Evolutionary conservation across 805 yeast species (phyloP).

Genomic region (Saccharomycopsis sp.): DNA sequence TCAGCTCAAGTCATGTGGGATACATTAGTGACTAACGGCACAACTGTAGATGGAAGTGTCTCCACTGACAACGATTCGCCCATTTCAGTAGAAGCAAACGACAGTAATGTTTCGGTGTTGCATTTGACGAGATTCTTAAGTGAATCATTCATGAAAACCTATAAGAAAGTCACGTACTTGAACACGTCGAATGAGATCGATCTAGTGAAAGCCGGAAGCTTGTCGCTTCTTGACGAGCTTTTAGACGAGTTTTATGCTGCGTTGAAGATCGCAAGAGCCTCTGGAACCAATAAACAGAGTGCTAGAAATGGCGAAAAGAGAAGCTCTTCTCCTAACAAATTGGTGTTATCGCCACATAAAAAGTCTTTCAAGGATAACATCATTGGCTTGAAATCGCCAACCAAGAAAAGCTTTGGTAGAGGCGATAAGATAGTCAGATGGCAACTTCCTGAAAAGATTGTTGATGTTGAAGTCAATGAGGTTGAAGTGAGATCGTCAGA

Average conservation of each 20-base stretch:
- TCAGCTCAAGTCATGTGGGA: slow-evolving; percentile 31
- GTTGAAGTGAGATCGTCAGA: not conserved
- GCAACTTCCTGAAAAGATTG: slow-evolving; percentile 31
- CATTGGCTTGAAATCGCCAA: slow-evolving; percentile 17
- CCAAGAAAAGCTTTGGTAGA: slow-evolving; percentile 1
- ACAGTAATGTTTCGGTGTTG: slow-evolving; percentile 11
- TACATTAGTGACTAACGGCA: not conserved
- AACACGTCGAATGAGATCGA: slow-evolving; percentile 19
- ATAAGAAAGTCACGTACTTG: slow-evolving; percentile 22
- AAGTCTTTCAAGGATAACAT: slow-evolving; percentile 21
- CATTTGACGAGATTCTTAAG: slow-evolving; percentile 20
- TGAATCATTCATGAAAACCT: slow-evolving; percentile 20
- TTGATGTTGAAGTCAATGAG: slow-evolving; percentile 7
- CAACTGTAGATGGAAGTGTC: not conserved
- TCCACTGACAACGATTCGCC: slow-evolving; percentile 21
- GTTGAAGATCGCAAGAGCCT: slow-evolving; percentile 21
- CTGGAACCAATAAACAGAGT: slow-evolving; percentile 25
- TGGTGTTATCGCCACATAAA: slow-evolving; percentile 25
- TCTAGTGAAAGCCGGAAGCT: slow-evolving; percentile 14
- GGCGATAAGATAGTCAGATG: slow-evolving; percentile 38
- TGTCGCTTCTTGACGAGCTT: slow-evolving; percentile 16
- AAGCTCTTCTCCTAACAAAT: slow-evolving; percentile 3
- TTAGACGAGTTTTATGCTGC: slow-evolving; percentile 15
- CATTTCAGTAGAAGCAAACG: slow-evolving; percentile 8
- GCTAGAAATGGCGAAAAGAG: slow-evolving; percentile 14